A percentile compares a stretch with the other conserved stretches of the same genome.
Conservation (phyloP, 2,329 filamentous ascomycete species). For the Botrytis squamosa region DNA sequence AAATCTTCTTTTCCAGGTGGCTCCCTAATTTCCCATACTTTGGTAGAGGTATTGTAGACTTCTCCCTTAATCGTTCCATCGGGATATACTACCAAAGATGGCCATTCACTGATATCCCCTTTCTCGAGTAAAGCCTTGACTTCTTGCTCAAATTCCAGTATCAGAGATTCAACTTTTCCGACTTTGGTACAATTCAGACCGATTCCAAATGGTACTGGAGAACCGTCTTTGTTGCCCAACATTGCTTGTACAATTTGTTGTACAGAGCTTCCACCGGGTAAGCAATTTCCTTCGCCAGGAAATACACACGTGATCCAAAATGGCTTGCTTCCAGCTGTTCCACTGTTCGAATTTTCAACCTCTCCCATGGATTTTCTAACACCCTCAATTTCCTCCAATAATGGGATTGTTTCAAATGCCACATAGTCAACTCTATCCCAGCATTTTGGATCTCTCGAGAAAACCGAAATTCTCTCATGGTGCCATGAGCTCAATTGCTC, state of each 20-base stretch:
- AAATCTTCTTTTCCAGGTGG: conserved; percentile 11
- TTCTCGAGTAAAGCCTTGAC: conserved; percentile 42
- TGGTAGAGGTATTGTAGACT: conserved; percentile 62
- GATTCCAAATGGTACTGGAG: conserved; percentile 55
- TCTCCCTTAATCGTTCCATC: conserved; percentile 66
- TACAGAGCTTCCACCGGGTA: conserved; percentile 57
- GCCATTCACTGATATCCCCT: conserved; percentile 45
- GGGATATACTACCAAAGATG: conserved; percentile 62
- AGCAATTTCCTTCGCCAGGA: conserved; percentile 49
- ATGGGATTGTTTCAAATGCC: conserved; percentile 65
- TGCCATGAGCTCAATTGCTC: conserved; percentile 57
- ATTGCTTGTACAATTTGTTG: conserved; percentile 45
- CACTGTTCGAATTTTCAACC: conserved; percentile 4
- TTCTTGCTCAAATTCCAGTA: conserved; percentile 54
- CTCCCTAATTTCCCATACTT: conserved; percentile 53
- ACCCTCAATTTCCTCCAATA: conserved; percentile 60
- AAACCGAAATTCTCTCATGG: conserved; percentile 51
- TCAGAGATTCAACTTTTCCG: conserved; percentile 55
- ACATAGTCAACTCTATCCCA: conserved; percentile 49
- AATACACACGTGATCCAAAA: conserved; percentile 65
- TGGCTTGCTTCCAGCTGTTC: conserved; percentile 11
- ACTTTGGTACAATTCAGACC: conserved; percentile 71
- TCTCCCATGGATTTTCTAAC: conserved; percentile 47
- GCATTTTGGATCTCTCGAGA: conserved; percentile 36
- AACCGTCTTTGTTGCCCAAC: conserved; percentile 31